Evolutionary conservation across 139 green algal species (phyloP).

Genomic region (Closterium sp.): DNA sequence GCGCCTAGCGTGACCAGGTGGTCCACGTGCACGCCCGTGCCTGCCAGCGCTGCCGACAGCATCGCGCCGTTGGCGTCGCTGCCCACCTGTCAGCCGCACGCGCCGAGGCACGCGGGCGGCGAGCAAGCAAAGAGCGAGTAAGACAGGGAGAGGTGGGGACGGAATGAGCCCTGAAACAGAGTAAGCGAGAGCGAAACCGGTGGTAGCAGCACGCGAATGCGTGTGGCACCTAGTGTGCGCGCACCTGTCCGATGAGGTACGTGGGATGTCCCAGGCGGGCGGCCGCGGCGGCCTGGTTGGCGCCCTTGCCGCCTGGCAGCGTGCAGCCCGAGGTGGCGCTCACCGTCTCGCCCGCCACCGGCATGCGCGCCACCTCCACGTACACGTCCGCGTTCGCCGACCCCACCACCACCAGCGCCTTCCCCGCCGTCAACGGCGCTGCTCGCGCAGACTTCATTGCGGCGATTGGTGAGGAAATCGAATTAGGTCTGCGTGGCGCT

Average conservation of each 20-base stretch:
- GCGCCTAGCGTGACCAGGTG: background rate
- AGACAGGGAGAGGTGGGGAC: background rate
- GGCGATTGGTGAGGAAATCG: background rate
- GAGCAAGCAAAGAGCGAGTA: background rate
- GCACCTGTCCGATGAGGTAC: constrained; percentile 22
- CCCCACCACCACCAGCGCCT: constrained; percentile 52
- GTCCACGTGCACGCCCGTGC: constrained; percentile 56
- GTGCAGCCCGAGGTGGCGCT: background rate
- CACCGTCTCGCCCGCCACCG: constrained; percentile 33
- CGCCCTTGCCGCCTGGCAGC: constrained; percentile 56
- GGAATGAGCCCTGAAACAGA: background rate
- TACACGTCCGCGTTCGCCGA: constrained; percentile 50
- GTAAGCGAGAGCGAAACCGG: background rate
- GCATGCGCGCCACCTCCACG: constrained; percentile 27
- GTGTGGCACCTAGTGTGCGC: background rate
- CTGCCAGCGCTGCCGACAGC: constrained; percentile 54
- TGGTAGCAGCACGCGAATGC: background rate
- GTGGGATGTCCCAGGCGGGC: constrained; percentile 43
- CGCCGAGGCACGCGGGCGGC: background rate
- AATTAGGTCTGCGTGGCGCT: background rate
- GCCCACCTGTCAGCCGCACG: constrained; percentile 54
- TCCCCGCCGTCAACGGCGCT: background rate
- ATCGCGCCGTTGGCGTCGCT: constrained; percentile 54
- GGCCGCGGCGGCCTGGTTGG: constrained; percentile 69
- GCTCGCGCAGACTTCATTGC: background rate